Base-by-base conservation (phyloP, 2,329 filamentous ascomycete species). In the Phialophora chinensis region DNA sequence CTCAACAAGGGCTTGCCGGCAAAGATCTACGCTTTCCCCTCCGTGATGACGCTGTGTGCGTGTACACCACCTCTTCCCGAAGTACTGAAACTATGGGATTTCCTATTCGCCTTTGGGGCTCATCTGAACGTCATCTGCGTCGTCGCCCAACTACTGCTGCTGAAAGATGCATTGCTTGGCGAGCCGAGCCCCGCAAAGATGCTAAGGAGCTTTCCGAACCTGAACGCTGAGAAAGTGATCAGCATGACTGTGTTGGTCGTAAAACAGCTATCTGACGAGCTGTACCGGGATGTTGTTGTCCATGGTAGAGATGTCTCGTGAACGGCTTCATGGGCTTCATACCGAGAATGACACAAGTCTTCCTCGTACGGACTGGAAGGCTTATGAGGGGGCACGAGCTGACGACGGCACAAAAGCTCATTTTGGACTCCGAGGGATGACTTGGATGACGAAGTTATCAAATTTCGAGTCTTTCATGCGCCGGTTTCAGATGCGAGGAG, bases 101-200 rank as follows among this genome's bases (percentile, higher is more conserved):
- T 99, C 73, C 80, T 99, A 25, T 96, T 99, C 75, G 94, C 95
- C 0, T 99, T 97, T 73, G 95, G 95, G 0, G 89, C 93, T 42
- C 95, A 99, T 77, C 79, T 99, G 68, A 99, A 99, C 75, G 92
- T 99, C 63, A 81, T 99, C 25, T 98, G 95, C 77, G 97, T 99
- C 70, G 95, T 98, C 17, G 94, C 94, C 14, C 95, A 99, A 79
- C 83, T 99, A 60, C 90, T 97, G 57, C 86, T 96, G 74, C 92
- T 97, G 80, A 85, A 93, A 66, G 90, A 93, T 64, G 88, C 92
- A 68, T 89, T 99, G 61, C 81, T 99, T 72, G 88, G 88, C 65
- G 96, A 91, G 65, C 86, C 90, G 6, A 98, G 95, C 74, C 95
- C 95, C 10, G 97, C 96, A 75, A 95, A 95, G 75, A 87, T 97